phyloP scores from a whole-genome alignment of 768 basidiomycete genomes.

The Serendipita sp. region DNA sequence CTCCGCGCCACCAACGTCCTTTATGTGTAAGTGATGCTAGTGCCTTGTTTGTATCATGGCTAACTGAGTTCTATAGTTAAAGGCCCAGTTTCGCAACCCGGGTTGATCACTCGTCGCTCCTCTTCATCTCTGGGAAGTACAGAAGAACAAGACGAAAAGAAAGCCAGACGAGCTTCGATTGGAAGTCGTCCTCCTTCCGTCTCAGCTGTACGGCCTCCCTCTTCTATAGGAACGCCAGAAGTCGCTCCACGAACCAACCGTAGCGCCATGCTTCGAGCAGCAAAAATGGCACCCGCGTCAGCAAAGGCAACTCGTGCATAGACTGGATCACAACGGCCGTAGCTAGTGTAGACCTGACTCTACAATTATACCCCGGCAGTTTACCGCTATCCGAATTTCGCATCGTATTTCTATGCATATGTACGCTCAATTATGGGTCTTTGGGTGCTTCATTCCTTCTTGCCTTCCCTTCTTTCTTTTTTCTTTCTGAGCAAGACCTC shows the following conservation, averaged over 20 bases:
- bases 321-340: background rate
- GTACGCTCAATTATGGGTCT: background rate
- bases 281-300: background rate
- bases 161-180: background rate
- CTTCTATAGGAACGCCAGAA: slow-evolving; percentile 50
- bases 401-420: background rate
- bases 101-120: background rate
- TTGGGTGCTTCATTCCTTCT: background rate
- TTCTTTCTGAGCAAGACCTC: background rate
- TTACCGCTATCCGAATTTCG: too few relatives aligned
- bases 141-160: background rate
- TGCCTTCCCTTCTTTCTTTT: background rate
- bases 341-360: background rate
- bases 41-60: background rate
- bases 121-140: background rate
- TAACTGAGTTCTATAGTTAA: background rate
- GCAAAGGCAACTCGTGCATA: background rate
- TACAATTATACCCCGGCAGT: background rate
- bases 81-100: background rate
- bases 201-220: background rate
- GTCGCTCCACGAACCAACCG: slow-evolving; percentile 64
- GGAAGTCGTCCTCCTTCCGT: background rate
- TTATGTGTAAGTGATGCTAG: slow-evolving; percentile 1
- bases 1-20: slow-evolving; percentile 7
- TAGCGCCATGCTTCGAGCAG: slow-evolving; percentile 40